phyloP scores from a whole-genome alignment of 2,329 filamentous ascomycete genomes.

The Bimuria novae-zelandiae region DNA sequence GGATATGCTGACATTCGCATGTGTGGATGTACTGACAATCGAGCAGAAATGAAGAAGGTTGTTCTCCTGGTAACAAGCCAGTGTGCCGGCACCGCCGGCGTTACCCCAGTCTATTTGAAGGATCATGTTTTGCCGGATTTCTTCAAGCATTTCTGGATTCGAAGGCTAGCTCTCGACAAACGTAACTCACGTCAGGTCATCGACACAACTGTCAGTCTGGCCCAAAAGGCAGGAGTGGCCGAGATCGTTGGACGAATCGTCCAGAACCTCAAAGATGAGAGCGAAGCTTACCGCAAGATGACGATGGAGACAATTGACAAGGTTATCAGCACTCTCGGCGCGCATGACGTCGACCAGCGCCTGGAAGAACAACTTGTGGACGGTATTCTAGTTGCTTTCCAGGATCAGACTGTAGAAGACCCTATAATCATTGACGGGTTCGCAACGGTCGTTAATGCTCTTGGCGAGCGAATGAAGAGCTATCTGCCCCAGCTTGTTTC shows the following conservation, averaged over 20 bases:
- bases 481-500: constrained; percentile 97
- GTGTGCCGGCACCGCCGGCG: constrained; percentile 90
- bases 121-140: constrained; percentile 95
- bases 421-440: constrained; percentile 97
- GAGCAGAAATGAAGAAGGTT: constrained; percentile 99
- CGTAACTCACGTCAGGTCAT: constrained; percentile 98
- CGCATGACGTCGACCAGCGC: constrained; percentile 89
- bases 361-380: constrained; percentile 94
- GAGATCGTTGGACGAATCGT: constrained; percentile 95
- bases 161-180: constrained; percentile 95
- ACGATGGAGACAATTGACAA: constrained; percentile 98
- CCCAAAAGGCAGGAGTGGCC: constrained; percentile 95
- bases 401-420: constrained; percentile 97
- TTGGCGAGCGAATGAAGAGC: constrained; percentile 91
- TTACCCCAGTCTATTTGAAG: constrained; percentile 92
- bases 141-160: constrained; percentile 98
- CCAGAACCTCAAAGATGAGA: constrained; percentile 96
- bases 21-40: too few species aligned
- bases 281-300: constrained; percentile 98
- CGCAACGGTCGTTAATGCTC: constrained; percentile 93
- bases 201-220: constrained; percentile 95
- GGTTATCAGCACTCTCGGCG: constrained; percentile 87
- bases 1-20: too few species aligned
- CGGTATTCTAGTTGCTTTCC: constrained; percentile 93
- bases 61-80: constrained; percentile 97